These are phyloP conservation scores for Paxillus involutus DNA, from an alignment of 768 basidiomycete species.

Conservation along the genomic window DNA sequence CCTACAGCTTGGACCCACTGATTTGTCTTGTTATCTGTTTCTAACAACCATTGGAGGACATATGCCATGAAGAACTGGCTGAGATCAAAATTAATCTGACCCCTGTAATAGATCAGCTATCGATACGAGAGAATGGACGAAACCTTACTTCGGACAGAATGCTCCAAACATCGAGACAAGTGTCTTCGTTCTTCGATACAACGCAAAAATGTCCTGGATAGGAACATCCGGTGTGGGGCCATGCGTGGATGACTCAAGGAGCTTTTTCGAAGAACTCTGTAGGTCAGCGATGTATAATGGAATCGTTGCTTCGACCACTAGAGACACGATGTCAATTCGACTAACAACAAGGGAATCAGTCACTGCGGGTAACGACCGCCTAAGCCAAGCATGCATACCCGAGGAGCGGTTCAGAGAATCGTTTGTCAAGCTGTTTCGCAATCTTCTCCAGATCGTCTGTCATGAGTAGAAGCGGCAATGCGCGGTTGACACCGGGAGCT, in stretches of 20 bases:
- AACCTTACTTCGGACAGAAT: conserved; percentile 73
- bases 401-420: conserved; percentile 81
- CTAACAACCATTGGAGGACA: conserved; percentile 84
- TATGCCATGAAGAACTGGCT: conserved; percentile 83
- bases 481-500: conserved; percentile 76
- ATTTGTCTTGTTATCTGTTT: conserved; percentile 84
- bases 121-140: not conserved
- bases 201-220: conserved; percentile 85
- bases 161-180: conserved; percentile 79
- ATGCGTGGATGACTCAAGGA: conserved; percentile 83
- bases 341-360: conserved; percentile 33
- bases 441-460: conserved; percentile 88
- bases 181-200: conserved; percentile 78
- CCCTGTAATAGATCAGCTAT: conserved; percentile 36
- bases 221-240: conserved; percentile 85
- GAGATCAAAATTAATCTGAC: conserved; percentile 63
- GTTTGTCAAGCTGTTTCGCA: conserved; percentile 80
- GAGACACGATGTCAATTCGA: conserved; percentile 71
- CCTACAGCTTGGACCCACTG: conserved; percentile 93
- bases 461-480: conserved; percentile 78
- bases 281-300: conserved; percentile 69
- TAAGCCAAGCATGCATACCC: conserved; percentile 48
- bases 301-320: conserved; percentile 66
- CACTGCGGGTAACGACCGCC: not conserved
- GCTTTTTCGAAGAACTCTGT: conserved; percentile 64